phyloP scores from a whole-genome alignment of 129 eudicot genomes.

The Helichrysum umbraculigerum region DNA sequence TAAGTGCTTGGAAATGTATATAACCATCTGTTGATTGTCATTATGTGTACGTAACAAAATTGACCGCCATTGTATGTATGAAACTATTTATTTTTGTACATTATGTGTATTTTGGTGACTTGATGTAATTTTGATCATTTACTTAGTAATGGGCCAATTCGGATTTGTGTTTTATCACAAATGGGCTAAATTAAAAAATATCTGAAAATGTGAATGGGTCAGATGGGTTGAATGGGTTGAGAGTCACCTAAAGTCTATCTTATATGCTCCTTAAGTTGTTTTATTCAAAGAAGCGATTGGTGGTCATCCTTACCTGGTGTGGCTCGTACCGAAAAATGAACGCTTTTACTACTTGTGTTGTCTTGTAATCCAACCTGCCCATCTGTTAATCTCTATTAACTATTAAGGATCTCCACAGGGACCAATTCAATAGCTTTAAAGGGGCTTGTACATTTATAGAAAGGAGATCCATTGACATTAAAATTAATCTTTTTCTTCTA shows the following conservation, averaged over 20 bases:
- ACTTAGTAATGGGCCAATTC: background rate
- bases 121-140: too few species aligned
- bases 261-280: background rate
- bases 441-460: constrained; percentile 8
- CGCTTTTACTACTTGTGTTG: background rate
- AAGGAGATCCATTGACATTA: constrained; percentile 27
- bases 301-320: background rate
- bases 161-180: background rate
- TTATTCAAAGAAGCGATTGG: background rate
- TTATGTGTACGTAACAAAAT: too few species aligned
- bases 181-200: background rate
- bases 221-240: background rate
- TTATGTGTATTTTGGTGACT: too few species aligned
- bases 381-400: background rate
- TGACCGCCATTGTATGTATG: too few species aligned
- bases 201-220: background rate
- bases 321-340: background rate
- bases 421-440: constrained; percentile 17
- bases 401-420: constrained; percentile 6
- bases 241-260: background rate
- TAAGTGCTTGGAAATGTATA: too few species aligned
- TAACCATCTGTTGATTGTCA: too few species aligned
- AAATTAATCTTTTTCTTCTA: constrained; percentile 12
- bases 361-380: background rate
- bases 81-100: too few species aligned